Percentiles rank a stretch among this genome's conserved stretches.
Evolutionary conservation across 31 red algal genomes (phyloP).

Genomic region (Odonthalia washingtoniensis): DNA sequence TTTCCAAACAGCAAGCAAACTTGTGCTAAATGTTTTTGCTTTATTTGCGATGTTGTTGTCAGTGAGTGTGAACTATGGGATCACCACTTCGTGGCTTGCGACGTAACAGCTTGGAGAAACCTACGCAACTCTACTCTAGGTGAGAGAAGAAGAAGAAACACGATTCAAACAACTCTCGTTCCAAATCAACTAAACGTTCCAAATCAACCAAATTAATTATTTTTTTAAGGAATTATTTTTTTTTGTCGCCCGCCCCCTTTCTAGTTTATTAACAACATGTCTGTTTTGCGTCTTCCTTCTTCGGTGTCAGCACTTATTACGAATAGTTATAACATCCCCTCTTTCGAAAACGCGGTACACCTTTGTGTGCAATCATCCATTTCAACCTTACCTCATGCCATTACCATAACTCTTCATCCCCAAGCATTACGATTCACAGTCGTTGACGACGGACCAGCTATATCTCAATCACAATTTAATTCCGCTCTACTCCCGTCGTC

Average conservation of each 20-base stretch:
- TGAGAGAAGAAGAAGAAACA: no score
- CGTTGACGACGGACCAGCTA: neutral
- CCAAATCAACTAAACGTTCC: no score
- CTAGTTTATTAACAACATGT: no score
- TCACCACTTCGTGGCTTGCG: no score
- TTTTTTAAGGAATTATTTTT: no score
- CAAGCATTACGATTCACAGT: slow-evolving; percentile 30
- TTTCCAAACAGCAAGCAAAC: neutral
- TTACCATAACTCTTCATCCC: slow-evolving; percentile 6
- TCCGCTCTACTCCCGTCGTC: neutral
- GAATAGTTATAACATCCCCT: neutral
- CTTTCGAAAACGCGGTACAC: neutral
- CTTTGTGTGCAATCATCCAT: neutral
- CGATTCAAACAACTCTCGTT: no score
- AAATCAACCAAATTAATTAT: no score
- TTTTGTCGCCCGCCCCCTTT: no score
- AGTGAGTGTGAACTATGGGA: neutral
- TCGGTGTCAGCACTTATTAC: neutral
- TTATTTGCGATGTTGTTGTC: neutral
- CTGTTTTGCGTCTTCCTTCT: neutral
- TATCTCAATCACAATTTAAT: neutral
- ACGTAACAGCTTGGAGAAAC: no score
- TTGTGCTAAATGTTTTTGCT: neutral
- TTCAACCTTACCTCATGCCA: neutral
- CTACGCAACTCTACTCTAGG: no score